These are phyloP conservation scores for Botryotinia globosa DNA, from an alignment of 2,329 filamentous ascomycete species.

Conservation along the genomic window DNA sequence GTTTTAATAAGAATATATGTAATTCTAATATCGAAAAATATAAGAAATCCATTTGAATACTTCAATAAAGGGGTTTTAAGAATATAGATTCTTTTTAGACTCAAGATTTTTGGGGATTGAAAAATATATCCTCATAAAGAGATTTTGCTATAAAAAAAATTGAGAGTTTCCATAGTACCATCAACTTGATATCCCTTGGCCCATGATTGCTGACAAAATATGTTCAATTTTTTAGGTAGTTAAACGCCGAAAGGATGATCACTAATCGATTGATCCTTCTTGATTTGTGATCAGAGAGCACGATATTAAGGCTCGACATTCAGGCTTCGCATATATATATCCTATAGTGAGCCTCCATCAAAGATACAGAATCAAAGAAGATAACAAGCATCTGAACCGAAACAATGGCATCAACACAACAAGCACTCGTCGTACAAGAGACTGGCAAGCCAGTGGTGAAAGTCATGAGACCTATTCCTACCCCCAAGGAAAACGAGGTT, in stretches of 20 bases:
- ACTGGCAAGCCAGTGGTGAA: conserved; percentile 33
- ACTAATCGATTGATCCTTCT: neutral
- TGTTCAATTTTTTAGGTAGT: neutral
- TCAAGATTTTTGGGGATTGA: no score
- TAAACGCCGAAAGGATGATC: neutral
- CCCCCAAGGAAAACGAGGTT: conserved; percentile 39
- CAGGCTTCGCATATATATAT: neutral
- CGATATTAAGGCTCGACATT: no score
- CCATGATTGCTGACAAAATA: neutral
- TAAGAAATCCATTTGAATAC: no score
- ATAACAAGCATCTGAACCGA: neutral
- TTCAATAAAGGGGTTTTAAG: no score
- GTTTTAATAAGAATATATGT: no score
- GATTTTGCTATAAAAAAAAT: neutral
- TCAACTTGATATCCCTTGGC: neutral
- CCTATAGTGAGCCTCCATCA: neutral
- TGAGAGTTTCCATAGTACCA: no score
- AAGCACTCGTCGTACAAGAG: conserved; percentile 33
- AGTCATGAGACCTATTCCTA: conserved; percentile 33
- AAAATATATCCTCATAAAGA: no score
- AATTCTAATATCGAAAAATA: no score
- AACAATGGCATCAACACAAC: conserved; percentile 29
- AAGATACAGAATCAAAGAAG: neutral
- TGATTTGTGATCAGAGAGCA: conserved; percentile 6
- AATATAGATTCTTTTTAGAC: no score